Evolutionary conservation across 306 rosid genomes (phyloP).

Genomic region (Morella rubra): DNA sequence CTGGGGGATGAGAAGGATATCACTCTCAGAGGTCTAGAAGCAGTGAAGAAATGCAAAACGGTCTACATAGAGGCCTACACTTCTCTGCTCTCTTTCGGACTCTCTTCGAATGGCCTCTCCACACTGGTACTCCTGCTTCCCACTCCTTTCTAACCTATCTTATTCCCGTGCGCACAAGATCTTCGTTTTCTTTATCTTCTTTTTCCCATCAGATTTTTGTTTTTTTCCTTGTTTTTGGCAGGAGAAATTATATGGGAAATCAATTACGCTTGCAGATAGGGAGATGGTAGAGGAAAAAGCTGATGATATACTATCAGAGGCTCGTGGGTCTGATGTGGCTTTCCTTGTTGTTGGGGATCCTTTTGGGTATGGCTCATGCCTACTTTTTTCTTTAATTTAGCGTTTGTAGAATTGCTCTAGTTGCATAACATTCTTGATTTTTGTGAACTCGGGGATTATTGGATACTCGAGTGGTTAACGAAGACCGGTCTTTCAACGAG

Average conservation of each 20-base stretch:
- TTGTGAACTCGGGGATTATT: background rate
- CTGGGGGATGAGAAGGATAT: slow-evolving; percentile 84
- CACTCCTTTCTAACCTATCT: background rate
- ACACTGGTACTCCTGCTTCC: slow-evolving; percentile 40
- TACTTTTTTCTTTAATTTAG: background rate
- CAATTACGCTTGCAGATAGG: slow-evolving; percentile 76
- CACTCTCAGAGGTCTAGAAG: slow-evolving; percentile 83
- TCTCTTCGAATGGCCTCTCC: slow-evolving; percentile 70
- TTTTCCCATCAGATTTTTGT: background rate
- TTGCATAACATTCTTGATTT: background rate
- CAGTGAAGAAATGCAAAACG: slow-evolving; percentile 57
- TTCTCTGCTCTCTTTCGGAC: slow-evolving; percentile 88
- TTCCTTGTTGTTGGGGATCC: slow-evolving; percentile 60
- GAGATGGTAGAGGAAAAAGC: slow-evolving; percentile 89
- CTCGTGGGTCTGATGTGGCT: slow-evolving; percentile 49
- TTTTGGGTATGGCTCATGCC: slow-evolving; percentile 40
- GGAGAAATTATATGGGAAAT: slow-evolving; percentile 73
- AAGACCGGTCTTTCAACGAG: too few species aligned
- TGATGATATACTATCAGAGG: slow-evolving; percentile 39
- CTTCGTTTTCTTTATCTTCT: background rate
- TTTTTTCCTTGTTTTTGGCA: slow-evolving; percentile 5
- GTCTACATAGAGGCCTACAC: slow-evolving; percentile 87
- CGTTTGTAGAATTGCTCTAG: background rate
- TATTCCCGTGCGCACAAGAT: background rate
- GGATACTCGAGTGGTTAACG: background rate